A percentile compares a stretch with the other conserved stretches of the same genome.
phyloP scores from a whole-genome alignment of 768 basidiomycete genomes.

The Glaciozyma martinii region DNA sequence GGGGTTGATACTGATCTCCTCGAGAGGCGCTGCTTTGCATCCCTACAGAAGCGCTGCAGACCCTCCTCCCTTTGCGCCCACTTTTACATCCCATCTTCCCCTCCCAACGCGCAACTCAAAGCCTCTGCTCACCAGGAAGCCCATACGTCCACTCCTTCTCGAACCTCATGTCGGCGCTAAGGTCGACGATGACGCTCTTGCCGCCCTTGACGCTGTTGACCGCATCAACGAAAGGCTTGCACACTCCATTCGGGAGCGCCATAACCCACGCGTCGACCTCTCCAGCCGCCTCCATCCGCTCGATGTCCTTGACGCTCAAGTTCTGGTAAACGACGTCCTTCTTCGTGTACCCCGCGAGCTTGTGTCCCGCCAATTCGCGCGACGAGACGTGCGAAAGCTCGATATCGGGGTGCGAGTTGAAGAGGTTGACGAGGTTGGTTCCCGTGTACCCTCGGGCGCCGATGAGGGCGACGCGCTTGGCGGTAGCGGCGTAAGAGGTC shows the following conservation, averaged over 20 bases:
- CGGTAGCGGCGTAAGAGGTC: conserved; percentile 41
- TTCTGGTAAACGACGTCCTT: conserved; percentile 64
- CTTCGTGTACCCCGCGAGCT: conserved; percentile 74
- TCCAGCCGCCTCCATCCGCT: conserved; percentile 75
- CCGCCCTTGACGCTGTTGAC: conserved; percentile 57
- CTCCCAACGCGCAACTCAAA: neutral
- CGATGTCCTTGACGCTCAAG: conserved; percentile 66
- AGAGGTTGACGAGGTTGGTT: conserved; percentile 75
- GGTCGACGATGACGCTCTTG: conserved; percentile 75
- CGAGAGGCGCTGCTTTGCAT: neutral
- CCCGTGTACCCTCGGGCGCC: conserved; percentile 96
- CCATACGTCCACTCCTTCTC: conserved; percentile 95
- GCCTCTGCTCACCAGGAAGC: conserved; percentile 76
- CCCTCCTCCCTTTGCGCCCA: neutral
- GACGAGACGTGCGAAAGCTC: conserved; percentile 92
- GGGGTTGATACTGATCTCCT: too few relatives aligned
- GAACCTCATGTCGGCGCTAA: conserved; percentile 91
- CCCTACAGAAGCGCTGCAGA: neutral
- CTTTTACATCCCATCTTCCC: neutral
- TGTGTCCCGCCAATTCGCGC: conserved; percentile 76
- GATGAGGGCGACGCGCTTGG: conserved; percentile 87
- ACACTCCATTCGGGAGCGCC: conserved; percentile 95
- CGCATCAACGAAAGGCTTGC: conserved; percentile 94
- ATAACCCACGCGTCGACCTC: conserved; percentile 98
- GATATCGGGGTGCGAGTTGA: conserved; percentile 79